A percentile compares a stretch with the other conserved stretches of the same genome.
Conservation (phyloP, 75 land plant genomes). For the Sequoiadendron giganteum region DNA sequence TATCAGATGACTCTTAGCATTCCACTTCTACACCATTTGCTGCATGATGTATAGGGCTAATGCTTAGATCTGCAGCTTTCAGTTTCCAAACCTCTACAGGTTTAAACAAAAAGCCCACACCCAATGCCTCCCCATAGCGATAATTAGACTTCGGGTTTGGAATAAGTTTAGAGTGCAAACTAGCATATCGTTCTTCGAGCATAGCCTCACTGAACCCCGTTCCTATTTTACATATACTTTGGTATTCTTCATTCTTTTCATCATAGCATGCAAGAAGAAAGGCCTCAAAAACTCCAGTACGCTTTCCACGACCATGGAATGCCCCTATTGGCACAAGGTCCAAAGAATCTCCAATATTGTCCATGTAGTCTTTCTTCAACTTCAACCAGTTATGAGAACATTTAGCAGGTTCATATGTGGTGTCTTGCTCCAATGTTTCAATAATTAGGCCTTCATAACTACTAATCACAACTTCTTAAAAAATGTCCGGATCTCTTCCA, state of each 20-base stretch:
- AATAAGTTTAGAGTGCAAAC: conserved; percentile 77
- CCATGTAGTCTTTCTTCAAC: conserved; percentile 98
- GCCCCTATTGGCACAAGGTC: conserved; percentile 99
- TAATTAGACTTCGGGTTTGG: conserved; percentile 84
- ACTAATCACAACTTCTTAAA: conserved; percentile 75
- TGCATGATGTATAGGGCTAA: too few relatives aligned
- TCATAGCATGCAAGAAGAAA: conserved; percentile 98
- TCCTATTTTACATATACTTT: conserved; percentile 98
- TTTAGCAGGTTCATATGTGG: conserved; percentile 98
- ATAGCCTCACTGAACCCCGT: conserved; percentile 92
- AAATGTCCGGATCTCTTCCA: conserved; percentile 94
- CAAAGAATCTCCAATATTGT: conserved; percentile 91
- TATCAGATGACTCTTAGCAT: too few relatives aligned
- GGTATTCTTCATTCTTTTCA: conserved; percentile 79
- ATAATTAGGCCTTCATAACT: conserved; percentile 97
- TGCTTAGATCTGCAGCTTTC: too few relatives aligned
- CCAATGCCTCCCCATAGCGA: conserved; percentile 71
- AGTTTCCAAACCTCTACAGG: conserved; percentile 63
- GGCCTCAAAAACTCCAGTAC: conserved; percentile 94
- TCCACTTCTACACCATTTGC: too few relatives aligned
- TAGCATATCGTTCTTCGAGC: conserved; percentile 94
- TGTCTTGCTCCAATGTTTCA: conserved; percentile 89
- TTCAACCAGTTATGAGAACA: conserved; percentile 96
- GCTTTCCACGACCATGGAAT: conserved; percentile 95
- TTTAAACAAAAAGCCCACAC: conserved; percentile 98